phyloP scores from a whole-genome alignment of 208 protist species.

The Phytomonas serpens region DNA sequence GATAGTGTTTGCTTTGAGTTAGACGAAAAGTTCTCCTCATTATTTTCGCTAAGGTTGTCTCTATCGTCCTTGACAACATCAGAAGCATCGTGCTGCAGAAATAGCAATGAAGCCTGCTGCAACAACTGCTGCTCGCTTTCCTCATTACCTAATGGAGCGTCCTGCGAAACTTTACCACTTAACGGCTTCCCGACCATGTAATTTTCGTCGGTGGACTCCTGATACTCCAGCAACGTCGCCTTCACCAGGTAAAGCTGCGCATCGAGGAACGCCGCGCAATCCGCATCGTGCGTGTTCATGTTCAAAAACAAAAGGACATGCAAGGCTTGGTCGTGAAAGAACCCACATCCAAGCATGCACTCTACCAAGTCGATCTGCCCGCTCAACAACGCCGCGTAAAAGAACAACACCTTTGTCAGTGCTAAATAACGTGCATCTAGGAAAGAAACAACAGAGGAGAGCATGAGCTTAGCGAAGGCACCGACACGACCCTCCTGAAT shows the following conservation, averaged over 20 bases:
- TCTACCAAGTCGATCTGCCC: slow-evolving; percentile 56
- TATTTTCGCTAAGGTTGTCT: background rate
- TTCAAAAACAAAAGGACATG: slow-evolving; percentile 41
- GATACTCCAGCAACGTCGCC: background rate
- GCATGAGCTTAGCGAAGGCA: slow-evolving; percentile 40
- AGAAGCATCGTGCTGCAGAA: background rate
- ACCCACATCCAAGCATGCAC: slow-evolving; percentile 44
- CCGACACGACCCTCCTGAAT: slow-evolving; percentile 48
- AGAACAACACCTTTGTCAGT: slow-evolving; percentile 24
- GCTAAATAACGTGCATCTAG: slow-evolving; percentile 29
- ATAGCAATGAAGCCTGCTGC: background rate
- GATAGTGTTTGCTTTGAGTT: background rate
- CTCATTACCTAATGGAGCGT: background rate
- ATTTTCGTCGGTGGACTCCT: background rate
- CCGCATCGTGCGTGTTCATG: slow-evolving; percentile 18
- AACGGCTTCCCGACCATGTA: background rate
- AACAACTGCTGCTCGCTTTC: background rate
- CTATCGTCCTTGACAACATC: background rate
- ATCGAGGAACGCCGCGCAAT: slow-evolving; percentile 11
- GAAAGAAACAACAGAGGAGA: slow-evolving; percentile 60
- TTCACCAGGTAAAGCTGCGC: background rate
- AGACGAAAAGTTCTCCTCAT: background rate
- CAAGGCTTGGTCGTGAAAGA: slow-evolving; percentile 57
- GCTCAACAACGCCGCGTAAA: slow-evolving; percentile 55
- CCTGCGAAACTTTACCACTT: background rate